These are phyloP conservation scores for Aureobasidium zeae DNA, from an alignment of 2,329 filamentous ascomycete genomes.

Conservation along the genomic window DNA sequence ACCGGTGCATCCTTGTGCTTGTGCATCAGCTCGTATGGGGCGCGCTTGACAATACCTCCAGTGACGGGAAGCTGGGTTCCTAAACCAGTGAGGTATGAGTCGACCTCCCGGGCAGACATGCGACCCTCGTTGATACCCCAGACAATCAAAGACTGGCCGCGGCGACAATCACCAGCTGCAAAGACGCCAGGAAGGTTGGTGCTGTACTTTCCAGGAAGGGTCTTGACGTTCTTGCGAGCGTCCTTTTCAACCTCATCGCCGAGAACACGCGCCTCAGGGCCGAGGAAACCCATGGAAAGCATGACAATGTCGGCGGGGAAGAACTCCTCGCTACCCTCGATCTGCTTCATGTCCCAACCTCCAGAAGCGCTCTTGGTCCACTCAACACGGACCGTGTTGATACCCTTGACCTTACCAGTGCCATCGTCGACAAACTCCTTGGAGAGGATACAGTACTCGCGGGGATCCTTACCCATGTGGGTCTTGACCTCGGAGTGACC, in stretches of 20 bases:
- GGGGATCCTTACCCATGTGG: slow-evolving; percentile 90
- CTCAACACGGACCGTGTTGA: slow-evolving; percentile 90
- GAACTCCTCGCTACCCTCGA: slow-evolving; percentile 87
- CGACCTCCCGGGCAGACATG: slow-evolving; percentile 84
- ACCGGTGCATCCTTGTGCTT: slow-evolving; percentile 30
- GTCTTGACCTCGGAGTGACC: slow-evolving; percentile 92
- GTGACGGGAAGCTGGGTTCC: slow-evolving; percentile 76
- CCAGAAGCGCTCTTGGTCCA: slow-evolving; percentile 86
- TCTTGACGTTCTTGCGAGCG: slow-evolving; percentile 92
- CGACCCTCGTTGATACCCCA: slow-evolving; percentile 98
- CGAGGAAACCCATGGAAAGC: slow-evolving; percentile 94
- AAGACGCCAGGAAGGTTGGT: slow-evolving; percentile 86
- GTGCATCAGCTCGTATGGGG: slow-evolving; percentile 59
- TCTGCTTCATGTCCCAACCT: slow-evolving; percentile 98
- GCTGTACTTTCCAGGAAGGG: slow-evolving; percentile 72
- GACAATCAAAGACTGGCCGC: slow-evolving; percentile 90
- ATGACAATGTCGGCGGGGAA: slow-evolving; percentile 93
- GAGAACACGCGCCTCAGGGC: slow-evolving; percentile 79
- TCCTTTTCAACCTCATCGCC: slow-evolving; percentile 88
- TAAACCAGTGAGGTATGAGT: slow-evolving; percentile 70
- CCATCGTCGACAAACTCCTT: slow-evolving; percentile 92
- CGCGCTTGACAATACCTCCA: slow-evolving; percentile 82
- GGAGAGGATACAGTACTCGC: slow-evolving; percentile 97
- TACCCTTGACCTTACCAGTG: slow-evolving; percentile 79
- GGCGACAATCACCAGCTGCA: slow-evolving; percentile 87